Evolutionary conservation across 371 early-diverging fungal species (phyloP), one percentile per base, ranked within the genome.

Genomic region (Saksenaea vasiformis): DNA sequence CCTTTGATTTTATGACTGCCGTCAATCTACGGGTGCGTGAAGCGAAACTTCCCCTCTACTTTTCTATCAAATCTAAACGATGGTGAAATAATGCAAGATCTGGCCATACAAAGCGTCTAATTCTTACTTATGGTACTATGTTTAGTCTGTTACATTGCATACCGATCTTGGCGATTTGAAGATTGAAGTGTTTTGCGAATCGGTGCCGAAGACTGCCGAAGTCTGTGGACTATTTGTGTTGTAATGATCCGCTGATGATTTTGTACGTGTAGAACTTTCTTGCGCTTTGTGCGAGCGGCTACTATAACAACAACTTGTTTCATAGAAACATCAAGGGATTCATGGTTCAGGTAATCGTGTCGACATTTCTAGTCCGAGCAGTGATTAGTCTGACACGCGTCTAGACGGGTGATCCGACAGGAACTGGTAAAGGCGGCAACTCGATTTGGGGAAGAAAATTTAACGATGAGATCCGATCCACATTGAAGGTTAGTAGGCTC

Each of bases 91-190:
- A 31, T 31, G 31, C 31, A 31, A 31, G 31, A 31, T 31, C 31
- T 31, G 31, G 2, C 31, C 7, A 31, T 31, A 31, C 2, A 31
- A 31, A 31, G 31, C 7, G 31, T 31, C 31, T 31, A 31, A 31
- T 31, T 31, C 58, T 22, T 11, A 19, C 11, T 47, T n/a, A 47
- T 22, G 51, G 22, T 22, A 10, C 22, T 3, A 17, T 47, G 19
- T 27, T 28, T 72, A 89, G 90, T 89, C 90, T 65, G 93, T 95
- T 19, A 93, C 93, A 57, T 72, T 91, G 59, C 93, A 89, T 66
- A 97, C 98, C 15, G 93, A 93, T 81, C 84, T 94, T 19, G 98
- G 98, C 10, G 96, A 96, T 78, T 72, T 97, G 36, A 96, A 97
- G 71, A 84, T 93, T 19, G 92, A 92, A 77, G 73, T 93, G 24